These are phyloP conservation scores for Backusella psychrophila DNA, from an alignment of 192 early-diverging fungal genomes.

Conservation along the genomic window DNA sequence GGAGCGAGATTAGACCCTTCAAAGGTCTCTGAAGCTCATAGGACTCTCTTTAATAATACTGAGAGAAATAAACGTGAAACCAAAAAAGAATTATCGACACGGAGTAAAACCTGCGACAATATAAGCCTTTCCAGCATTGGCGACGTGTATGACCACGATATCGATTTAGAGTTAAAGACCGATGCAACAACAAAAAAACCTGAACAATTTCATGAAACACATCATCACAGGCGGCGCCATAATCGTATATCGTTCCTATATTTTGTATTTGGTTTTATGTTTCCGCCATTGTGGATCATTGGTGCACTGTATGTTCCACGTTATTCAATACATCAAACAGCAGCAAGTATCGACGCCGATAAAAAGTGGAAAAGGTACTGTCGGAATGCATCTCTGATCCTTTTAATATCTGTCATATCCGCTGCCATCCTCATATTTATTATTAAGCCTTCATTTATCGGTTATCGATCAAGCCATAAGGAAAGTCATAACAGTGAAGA, in stretches of 20 bases:
- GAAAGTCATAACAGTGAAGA: conserved; percentile 1
- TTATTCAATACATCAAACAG: not conserved
- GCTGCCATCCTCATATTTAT: not conserved
- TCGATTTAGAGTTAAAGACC: not conserved
- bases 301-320: conserved; percentile 1
- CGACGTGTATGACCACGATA: not conserved
- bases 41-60: not conserved
- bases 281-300: conserved; percentile 21
- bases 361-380: conserved; percentile 15
- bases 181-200: not conserved
- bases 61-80: not conserved
- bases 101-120: not conserved
- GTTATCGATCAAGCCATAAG: not conserved
- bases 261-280: conserved; percentile 20
- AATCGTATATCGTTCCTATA: conserved; percentile 10
- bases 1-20: not conserved
- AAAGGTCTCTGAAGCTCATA: not conserved
- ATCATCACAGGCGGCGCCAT: not conserved
- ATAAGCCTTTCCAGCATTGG: not conserved
- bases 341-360: not conserved
- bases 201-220: not conserved
- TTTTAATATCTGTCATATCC: not conserved
- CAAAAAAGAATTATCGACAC: not conserved
- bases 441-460: not conserved
- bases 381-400: conserved; percentile 6